phyloP scores from a whole-genome alignment of 805 yeast species.

The Suhomyces kilbournensis region DNA sequence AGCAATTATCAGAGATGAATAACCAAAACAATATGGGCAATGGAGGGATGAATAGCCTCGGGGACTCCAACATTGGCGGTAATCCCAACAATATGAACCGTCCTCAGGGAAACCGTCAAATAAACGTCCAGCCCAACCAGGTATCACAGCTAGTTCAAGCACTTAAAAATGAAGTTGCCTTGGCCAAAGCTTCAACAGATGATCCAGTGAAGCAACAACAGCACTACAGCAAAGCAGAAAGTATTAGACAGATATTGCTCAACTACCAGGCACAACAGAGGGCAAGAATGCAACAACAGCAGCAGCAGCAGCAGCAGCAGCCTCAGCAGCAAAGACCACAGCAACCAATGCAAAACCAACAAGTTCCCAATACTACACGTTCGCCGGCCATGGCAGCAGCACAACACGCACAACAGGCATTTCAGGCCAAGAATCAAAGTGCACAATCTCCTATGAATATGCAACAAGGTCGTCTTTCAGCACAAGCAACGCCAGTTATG shows the following conservation, averaged over 20 bases:
- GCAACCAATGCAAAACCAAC: slow-evolving; percentile 7
- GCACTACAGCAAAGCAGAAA: slow-evolving; percentile 60
- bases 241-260: slow-evolving; percentile 57
- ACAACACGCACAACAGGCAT: slow-evolving; percentile 1
- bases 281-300: slow-evolving; percentile 16
- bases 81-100: slow-evolving; percentile 1
- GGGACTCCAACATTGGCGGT: background rate
- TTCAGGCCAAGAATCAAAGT: slow-evolving; percentile 5
- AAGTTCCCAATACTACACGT: background rate
- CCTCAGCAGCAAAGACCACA: slow-evolving; percentile 18
- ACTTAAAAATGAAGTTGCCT: slow-evolving; percentile 54
- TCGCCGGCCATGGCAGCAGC: slow-evolving; percentile 1
- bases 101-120: slow-evolving; percentile 10
- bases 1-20: background rate
- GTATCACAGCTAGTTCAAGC: slow-evolving; percentile 60
- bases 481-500: slow-evolving; percentile 10
- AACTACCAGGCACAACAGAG: slow-evolving; percentile 50
- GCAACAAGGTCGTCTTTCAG: slow-evolving; percentile 9
- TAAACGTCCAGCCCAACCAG: slow-evolving; percentile 45
- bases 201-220: slow-evolving; percentile 61
- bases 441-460: slow-evolving; percentile 7
- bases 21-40: slow-evolving; percentile 1
- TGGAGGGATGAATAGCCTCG: slow-evolving; percentile 1
- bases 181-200: slow-evolving; percentile 61
- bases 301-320: slow-evolving; percentile 18